phyloP scores from a whole-genome alignment of 83 land plant species.

The Picea abies region DNA sequence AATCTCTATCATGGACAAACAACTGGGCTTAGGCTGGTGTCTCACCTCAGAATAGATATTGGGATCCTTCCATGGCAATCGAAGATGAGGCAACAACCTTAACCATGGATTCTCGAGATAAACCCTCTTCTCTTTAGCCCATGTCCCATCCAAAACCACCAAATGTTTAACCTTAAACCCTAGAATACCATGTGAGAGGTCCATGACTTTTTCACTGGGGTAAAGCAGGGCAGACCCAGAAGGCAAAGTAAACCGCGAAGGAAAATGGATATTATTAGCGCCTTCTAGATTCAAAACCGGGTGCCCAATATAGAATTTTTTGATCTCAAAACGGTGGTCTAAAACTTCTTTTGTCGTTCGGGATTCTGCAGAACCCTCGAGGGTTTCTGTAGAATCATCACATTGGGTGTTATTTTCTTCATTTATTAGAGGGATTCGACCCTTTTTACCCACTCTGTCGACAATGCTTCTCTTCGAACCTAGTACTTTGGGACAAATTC shows the following conservation, averaged over 20 bases:
- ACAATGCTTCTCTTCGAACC: slow-evolving; percentile 34
- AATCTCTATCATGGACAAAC: too few relatives aligned
- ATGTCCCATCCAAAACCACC: slow-evolving; percentile 91
- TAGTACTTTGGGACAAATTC: slow-evolving; percentile 36
- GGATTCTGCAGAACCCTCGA: background rate
- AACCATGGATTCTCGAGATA: slow-evolving; percentile 15
- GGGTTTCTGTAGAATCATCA: background rate
- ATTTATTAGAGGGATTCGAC: background rate
- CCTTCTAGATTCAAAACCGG: background rate
- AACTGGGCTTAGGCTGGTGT: too few relatives aligned
- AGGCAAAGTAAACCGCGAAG: slow-evolving; percentile 34
- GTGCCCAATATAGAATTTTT: slow-evolving; percentile 25
- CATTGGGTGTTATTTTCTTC: background rate
- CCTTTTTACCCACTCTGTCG: slow-evolving; percentile 27
- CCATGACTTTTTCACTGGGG: too few relatives aligned
- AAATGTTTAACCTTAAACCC: slow-evolving; percentile 55
- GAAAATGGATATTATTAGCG: slow-evolving; percentile 34
- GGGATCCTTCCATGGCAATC: too few relatives aligned
- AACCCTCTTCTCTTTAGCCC: slow-evolving; percentile 88
- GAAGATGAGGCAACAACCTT: too few relatives aligned
- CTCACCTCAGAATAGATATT: too few relatives aligned
- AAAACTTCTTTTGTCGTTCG: background rate
- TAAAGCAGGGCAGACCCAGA: slow-evolving; percentile 68
- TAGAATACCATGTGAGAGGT: background rate
- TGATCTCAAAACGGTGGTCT: slow-evolving; percentile 44